Evolutionary conservation across 2,329 filamentous ascomycete genomes (phyloP).

Genomic region (Claviceps lovelessii): DNA sequence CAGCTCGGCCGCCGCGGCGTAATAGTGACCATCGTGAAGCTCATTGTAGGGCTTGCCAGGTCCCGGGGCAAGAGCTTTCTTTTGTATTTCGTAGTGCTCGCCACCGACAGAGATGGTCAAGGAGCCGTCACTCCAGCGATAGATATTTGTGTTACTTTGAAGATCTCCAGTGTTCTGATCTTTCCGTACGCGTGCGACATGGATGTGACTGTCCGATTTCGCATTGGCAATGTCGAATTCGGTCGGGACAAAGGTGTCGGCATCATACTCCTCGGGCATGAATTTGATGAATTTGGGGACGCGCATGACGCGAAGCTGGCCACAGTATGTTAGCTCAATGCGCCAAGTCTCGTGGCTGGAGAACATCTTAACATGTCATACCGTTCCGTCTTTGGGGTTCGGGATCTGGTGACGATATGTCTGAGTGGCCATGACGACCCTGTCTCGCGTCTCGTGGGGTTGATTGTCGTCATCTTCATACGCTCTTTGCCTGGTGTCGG

Average conservation of each 20-base stretch:
- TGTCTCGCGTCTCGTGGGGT: constrained; percentile 33
- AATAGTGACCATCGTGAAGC: constrained; percentile 59
- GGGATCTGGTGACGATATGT: constrained; percentile 57
- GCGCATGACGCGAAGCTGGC: constrained; percentile 52
- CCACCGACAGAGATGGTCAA: constrained; percentile 61
- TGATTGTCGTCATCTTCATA: constrained; percentile 33
- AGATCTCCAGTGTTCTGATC: constrained; percentile 51
- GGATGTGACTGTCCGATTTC: constrained; percentile 41
- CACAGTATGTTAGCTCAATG: neutral
- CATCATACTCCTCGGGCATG: constrained; percentile 51
- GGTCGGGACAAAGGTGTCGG: constrained; percentile 49
- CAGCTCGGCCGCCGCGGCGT: constrained; percentile 58
- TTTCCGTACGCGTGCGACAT: constrained; percentile 55
- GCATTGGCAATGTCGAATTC: constrained; percentile 40
- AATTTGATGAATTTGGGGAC: constrained; percentile 61
- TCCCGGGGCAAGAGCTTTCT: constrained; percentile 53
- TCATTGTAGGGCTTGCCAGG: constrained; percentile 47
- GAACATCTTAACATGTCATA: constrained; percentile 24
- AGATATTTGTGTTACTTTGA: constrained; percentile 60
- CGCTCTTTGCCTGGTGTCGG: constrained; percentile 19
- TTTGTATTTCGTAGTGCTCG: constrained; percentile 61
- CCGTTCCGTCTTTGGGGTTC: constrained; percentile 55
- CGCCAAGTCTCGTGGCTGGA: neutral
- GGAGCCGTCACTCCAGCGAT: constrained; percentile 68
- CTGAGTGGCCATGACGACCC: constrained; percentile 47